phyloP scores from a whole-genome alignment of 2,329 filamentous ascomycete genomes.

The Calonectria fujianensis region DNA sequence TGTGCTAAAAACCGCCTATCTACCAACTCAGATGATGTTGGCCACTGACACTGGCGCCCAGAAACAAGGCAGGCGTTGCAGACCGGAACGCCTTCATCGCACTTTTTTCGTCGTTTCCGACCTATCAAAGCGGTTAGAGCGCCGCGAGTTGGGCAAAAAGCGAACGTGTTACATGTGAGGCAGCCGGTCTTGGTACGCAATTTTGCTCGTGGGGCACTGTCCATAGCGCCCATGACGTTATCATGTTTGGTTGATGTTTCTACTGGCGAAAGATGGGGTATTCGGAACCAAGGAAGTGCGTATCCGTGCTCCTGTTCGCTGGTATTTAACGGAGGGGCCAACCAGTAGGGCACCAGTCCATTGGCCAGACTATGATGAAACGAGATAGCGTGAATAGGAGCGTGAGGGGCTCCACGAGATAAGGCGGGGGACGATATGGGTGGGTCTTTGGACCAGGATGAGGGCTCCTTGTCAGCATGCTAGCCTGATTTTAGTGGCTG shows the following conservation, averaged over 20 bases:
- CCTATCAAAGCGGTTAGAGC: conserved; percentile 35
- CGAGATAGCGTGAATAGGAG: conserved; percentile 22
- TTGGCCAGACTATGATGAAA: neutral
- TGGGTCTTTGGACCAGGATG: conserved; percentile 1
- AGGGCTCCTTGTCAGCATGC: no score
- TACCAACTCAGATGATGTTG: conserved; percentile 38
- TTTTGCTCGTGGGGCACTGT: conserved; percentile 4
- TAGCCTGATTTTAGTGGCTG: neutral
- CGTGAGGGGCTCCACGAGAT: conserved; percentile 19
- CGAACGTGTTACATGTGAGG: conserved; percentile 39
- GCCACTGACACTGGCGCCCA: conserved; percentile 41
- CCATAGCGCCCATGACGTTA: conserved; percentile 19
- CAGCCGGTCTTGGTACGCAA: conserved; percentile 48
- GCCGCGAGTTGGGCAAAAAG: neutral
- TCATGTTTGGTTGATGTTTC: conserved; percentile 14
- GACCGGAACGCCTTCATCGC: conserved; percentile 42
- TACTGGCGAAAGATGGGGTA: conserved; percentile 1
- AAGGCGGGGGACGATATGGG: conserved; percentile 13
- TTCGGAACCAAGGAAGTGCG: conserved; percentile 13
- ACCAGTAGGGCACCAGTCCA: neutral
- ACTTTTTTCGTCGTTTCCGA: conserved; percentile 47
- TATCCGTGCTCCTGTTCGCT: conserved; percentile 1
- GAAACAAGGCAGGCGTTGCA: conserved; percentile 38
- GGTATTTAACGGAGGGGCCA: neutral
- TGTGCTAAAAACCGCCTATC: conserved; percentile 45